phyloP scores from a whole-genome alignment of 2,329 filamentous ascomycete genomes.

The Samsoniella hepiali region DNA sequence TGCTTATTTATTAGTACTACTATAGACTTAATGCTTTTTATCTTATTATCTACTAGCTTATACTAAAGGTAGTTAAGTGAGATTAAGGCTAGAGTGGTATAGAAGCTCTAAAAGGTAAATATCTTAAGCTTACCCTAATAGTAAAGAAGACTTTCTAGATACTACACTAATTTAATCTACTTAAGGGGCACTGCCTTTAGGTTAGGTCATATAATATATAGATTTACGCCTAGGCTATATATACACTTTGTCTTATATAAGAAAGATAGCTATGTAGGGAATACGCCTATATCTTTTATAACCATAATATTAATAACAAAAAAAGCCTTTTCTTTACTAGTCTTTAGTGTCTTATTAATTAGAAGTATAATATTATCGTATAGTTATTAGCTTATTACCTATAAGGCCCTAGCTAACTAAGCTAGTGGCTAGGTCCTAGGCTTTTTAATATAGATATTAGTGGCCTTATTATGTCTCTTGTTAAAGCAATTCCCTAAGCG shows the following conservation, averaged over 20 bases:
- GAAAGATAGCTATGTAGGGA: not conserved
- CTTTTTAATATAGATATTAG: slow-evolving; percentile 13
- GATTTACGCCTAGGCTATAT: not conserved
- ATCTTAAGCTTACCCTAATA: not conserved
- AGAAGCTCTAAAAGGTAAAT: not conserved
- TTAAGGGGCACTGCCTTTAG: not conserved
- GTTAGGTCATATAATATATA: not conserved
- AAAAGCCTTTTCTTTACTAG: not conserved
- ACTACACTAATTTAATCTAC: not conserved
- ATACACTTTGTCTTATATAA: not conserved
- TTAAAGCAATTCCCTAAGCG: slow-evolving; percentile 12
- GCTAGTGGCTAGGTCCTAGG: not conserved
- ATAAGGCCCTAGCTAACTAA: not conserved
- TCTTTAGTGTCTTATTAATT: not conserved
- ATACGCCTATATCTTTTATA: not conserved
- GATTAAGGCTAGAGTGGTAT: not conserved
- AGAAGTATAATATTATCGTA: not conserved
- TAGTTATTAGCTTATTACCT: not conserved
- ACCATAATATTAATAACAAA: not conserved
- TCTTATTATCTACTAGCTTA: not conserved
- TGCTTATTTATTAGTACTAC: not conserved
- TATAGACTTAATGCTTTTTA: not conserved
- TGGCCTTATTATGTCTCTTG: not conserved
- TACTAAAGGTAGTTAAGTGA: not conserved
- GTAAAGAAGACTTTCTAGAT: too few species aligned